Evolutionary conservation across 805 yeast genomes (phyloP).

Genomic region (Candida stauntonica): DNA sequence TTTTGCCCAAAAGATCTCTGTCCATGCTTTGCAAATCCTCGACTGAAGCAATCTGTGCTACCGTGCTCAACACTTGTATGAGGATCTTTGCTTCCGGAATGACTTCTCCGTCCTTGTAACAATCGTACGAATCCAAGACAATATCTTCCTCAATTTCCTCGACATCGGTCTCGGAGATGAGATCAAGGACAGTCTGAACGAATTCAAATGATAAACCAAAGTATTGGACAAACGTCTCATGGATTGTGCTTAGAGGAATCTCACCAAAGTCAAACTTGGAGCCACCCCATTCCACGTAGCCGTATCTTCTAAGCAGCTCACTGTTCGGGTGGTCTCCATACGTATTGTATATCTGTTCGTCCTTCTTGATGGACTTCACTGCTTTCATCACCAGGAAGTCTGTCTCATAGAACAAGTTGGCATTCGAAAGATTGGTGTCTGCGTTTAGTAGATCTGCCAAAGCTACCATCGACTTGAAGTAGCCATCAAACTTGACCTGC

Average conservation of each 20-base stretch:
- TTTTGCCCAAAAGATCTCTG: constrained; percentile 21
- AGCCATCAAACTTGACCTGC: constrained; percentile 34
- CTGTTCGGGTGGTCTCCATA: constrained; percentile 90
- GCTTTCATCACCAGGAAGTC: constrained; percentile 67
- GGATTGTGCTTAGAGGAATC: constrained; percentile 38
- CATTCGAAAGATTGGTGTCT: constrained; percentile 73
- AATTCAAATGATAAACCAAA: constrained; percentile 27
- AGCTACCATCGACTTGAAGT: constrained; percentile 83
- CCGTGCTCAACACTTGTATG: constrained; percentile 45
- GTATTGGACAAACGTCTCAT: constrained; percentile 33
- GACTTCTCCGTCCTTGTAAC: constrained; percentile 53
- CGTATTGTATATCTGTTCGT: constrained; percentile 79
- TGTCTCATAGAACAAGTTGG: constrained; percentile 51
- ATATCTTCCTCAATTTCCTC: constrained; percentile 38
- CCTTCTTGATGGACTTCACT: constrained; percentile 50
- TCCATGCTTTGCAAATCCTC: constrained; percentile 2
- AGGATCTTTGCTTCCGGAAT: constrained; percentile 54
- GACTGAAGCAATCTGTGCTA: constrained; percentile 25
- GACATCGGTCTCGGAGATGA: constrained; percentile 24
- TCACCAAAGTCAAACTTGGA: constrained; percentile 82
- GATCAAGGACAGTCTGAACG: constrained; percentile 32
- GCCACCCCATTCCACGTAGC: constrained; percentile 75
- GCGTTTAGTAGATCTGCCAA: constrained; percentile 89
- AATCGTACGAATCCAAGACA: constrained; percentile 57
- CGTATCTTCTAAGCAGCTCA: constrained; percentile 87